Base-by-base conservation (phyloP, 768 basidiomycete species). In the Rhodotorula diobovata region DNA sequence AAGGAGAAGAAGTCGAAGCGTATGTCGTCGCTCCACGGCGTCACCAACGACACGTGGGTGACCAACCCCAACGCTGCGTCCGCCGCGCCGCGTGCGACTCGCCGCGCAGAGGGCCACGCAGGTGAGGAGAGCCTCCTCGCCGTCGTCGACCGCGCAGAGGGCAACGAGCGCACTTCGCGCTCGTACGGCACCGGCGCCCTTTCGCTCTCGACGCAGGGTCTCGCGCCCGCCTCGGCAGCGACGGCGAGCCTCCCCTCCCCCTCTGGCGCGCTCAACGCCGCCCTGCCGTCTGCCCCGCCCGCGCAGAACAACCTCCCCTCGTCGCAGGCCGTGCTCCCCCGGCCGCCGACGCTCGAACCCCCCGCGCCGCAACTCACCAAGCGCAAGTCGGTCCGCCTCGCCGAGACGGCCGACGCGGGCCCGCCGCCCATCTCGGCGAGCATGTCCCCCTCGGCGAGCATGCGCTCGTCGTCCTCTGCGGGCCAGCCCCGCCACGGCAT, bases 301-400 rank as follows among this genome's bases (percentile, higher is more conserved):
- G 51, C 30, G 28, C 45, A 35, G 35, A 8, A 12, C 41, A 2
- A 18, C 30, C 35, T n/a, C 32, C 23, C 28, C 53, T 55, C 18
- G 39, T 28, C 65, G 28, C 15, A 21, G 30, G 41, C n/a, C 53
- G 41, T 41, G 2, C 57, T 63, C 25, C 51, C 45, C 32, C 72
- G 21, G 1, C 50, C 72, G 34, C 48, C 67, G 37, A 32, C 37
- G 14, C 30, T 37, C n/a, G 28, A 58, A 35, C 18, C 43, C 16
- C 37, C n/a, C 62, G 30, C 41, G 14, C 50, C 48, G 48, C 35
- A 34, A 41, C 53, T 72, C 21, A 9, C 37, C 53, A 68, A 71
- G 55, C 73, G 73, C 48, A 74, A 74, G 58, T 66, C 63, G n/a
- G 73, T 74, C 30, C 63, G 73, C 20, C 66, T 74, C 35, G 73